These are phyloP conservation scores for Sporothrix luriei DNA, from an alignment of 2,329 filamentous ascomycete species.

Conservation along the genomic window DNA sequence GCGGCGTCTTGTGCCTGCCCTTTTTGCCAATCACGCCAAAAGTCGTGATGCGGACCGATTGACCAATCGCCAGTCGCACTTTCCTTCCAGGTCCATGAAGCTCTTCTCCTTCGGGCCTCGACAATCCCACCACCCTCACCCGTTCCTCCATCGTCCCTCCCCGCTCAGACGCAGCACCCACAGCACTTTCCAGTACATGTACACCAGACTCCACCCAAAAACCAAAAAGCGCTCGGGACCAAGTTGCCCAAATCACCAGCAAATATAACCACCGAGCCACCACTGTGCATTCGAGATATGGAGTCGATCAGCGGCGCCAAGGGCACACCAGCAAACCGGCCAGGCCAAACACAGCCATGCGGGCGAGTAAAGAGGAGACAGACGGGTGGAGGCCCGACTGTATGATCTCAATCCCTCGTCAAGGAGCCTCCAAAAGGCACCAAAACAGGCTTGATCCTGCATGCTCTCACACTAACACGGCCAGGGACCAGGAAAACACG, in stretches of 20 bases:
- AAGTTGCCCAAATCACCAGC: not conserved
- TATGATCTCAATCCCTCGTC: conserved; percentile 21
- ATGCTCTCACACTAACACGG: conserved; percentile 15
- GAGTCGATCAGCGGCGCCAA: conserved; percentile 22
- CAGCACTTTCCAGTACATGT: conserved; percentile 14
- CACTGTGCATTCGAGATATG: not conserved
- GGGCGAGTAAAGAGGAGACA: conserved; percentile 14
- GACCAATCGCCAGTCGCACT: conserved; percentile 22
- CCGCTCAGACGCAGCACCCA: not conserved
- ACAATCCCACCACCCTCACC: not conserved
- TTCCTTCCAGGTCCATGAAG: not conserved
- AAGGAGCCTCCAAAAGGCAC: not conserved
- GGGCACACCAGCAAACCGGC: conserved; percentile 10
- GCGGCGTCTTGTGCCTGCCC: not conserved
- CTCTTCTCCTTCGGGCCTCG: not conserved
- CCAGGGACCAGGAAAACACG: conserved; percentile 6
- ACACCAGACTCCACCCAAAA: conserved; percentile 9
- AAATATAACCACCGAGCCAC: not conserved
- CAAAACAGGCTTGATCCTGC: conserved; percentile 28
- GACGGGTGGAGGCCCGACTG: conserved; percentile 10
- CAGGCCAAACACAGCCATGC: conserved; percentile 18
- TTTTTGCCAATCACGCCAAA: conserved; percentile 8
- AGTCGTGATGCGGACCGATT: conserved; percentile 19
- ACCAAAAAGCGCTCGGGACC: conserved; percentile 7
- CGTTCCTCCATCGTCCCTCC: not conserved